Evolutionary conservation across 495 filamentous ascomycete genomes (phyloP).

Genomic region (Tuber umbilicatum): DNA sequence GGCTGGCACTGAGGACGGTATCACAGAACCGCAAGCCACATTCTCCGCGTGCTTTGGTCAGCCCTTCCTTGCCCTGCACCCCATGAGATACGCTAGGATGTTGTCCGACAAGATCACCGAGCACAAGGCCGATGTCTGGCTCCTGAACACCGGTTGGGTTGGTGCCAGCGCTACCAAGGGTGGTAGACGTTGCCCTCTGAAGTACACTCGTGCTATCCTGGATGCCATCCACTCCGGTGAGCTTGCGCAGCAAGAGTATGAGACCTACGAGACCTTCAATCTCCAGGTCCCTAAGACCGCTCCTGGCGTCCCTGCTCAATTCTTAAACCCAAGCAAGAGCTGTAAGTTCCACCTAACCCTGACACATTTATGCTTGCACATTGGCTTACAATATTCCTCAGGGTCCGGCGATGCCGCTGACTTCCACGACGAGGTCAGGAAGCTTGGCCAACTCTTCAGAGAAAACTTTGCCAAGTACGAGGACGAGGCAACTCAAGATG

Average conservation of each 20-base stretch:
- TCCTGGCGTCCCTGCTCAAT: slow-evolving; percentile 75
- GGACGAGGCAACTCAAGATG: slow-evolving; percentile 77
- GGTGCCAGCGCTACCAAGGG: slow-evolving; percentile 90
- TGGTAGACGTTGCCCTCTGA: slow-evolving; percentile 96
- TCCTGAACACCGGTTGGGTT: slow-evolving; percentile 99
- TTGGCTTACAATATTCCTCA: neutral
- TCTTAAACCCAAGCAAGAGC: slow-evolving; percentile 87
- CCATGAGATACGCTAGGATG: slow-evolving; percentile 98
- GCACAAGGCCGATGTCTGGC: slow-evolving; percentile 95
- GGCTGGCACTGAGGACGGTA: slow-evolving; percentile 95
- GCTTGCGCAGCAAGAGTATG: slow-evolving; percentile 83
- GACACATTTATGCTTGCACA: neutral
- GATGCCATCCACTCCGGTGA: slow-evolving; percentile 96
- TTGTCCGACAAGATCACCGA: slow-evolving; percentile 92
- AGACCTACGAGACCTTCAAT: slow-evolving; percentile 95
- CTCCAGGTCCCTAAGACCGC: slow-evolving; percentile 82
- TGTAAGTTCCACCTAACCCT: slow-evolving; percentile 45
- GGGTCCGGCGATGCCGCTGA: slow-evolving; percentile 63
- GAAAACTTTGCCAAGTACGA: slow-evolving; percentile 97
- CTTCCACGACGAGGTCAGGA: slow-evolving; percentile 81
- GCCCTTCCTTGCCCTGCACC: slow-evolving; percentile 96
- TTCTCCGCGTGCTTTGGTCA: slow-evolving; percentile 99
- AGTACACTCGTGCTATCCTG: slow-evolving; percentile 97
- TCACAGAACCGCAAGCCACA: slow-evolving; percentile 93
- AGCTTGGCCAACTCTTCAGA: slow-evolving; percentile 77